Conservation (phyloP, 23 red algal genomes). For the Chondrus crispus region DNA sequence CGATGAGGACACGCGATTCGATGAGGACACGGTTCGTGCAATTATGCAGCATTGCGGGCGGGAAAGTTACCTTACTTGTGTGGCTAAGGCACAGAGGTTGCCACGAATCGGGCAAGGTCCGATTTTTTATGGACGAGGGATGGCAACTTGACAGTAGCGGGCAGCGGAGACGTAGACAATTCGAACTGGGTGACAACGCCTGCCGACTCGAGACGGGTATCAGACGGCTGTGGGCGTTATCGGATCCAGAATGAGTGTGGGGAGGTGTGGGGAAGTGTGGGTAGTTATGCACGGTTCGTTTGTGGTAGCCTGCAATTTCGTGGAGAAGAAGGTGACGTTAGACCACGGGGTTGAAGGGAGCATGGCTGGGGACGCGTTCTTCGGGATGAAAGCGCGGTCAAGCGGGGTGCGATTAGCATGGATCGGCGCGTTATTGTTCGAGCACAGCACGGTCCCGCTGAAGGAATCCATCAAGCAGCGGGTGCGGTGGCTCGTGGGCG, state of each 20-base stretch:
- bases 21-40: conserved; percentile 44
- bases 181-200: conserved; percentile 67
- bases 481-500: conserved; percentile 63
- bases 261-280: conserved; percentile 82
- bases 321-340: conserved; percentile 60
- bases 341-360: conserved; percentile 69
- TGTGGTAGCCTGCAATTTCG: conserved; percentile 50
- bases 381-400: conserved; percentile 51
- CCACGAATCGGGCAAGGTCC: conserved; percentile 71
- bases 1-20: conserved; percentile 73
- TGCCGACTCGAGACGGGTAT: conserved; percentile 63
- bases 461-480: conserved; percentile 73
- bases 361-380: conserved; percentile 73
- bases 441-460: conserved; percentile 62
- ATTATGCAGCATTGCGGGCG: conserved; percentile 42
- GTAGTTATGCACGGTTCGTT: conserved; percentile 81
- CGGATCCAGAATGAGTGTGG: conserved; percentile 55
- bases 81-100: conserved; percentile 23
- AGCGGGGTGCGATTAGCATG: conserved; percentile 55
- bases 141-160: not conserved
- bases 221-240: conserved; percentile 70
- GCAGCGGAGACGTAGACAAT: not conserved
- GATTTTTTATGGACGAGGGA: conserved; percentile 57
- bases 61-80: conserved; percentile 31
- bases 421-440: conserved; percentile 71